These are phyloP conservation scores for Emydomyces testavorans DNA, from an alignment of 2,329 filamentous ascomycete genomes.

Conservation along the genomic window DNA sequence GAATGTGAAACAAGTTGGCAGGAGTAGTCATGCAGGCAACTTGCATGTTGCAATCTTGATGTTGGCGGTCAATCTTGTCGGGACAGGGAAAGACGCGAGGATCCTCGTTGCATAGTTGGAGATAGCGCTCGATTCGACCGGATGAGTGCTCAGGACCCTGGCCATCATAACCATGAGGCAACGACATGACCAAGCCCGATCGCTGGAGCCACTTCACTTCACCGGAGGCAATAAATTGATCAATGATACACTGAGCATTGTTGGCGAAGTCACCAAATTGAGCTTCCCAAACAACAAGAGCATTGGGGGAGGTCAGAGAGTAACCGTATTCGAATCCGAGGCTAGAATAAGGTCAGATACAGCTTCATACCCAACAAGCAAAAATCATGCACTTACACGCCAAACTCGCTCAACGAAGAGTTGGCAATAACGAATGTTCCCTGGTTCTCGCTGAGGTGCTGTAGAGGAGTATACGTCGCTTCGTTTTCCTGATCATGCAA, in stretches of 20 bases:
- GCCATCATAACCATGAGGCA: conserved; percentile 95
- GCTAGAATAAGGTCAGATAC: conserved; percentile 46
- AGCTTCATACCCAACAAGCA: neutral
- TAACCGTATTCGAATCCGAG: conserved; percentile 99
- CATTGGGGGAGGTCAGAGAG: conserved; percentile 90
- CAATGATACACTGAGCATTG: conserved; percentile 97
- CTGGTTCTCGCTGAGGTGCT: conserved; percentile 81
- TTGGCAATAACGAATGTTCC: conserved; percentile 94
- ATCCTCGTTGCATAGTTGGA: conserved; percentile 96
- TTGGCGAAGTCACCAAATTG: conserved; percentile 99
- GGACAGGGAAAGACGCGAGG: conserved; percentile 78
- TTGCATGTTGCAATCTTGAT: conserved; percentile 99
- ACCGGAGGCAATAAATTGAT: conserved; percentile 95
- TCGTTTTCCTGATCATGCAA: conserved; percentile 96
- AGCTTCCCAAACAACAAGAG: conserved; percentile 98
- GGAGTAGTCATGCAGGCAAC: conserved; percentile 95
- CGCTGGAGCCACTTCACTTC: conserved; percentile 99
- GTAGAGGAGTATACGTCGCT: conserved; percentile 80
- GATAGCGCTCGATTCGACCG: conserved; percentile 89
- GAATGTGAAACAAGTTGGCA: conserved; percentile 88
- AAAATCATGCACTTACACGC: conserved; percentile 40
- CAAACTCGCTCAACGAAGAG: conserved; percentile 69
- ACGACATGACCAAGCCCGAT: conserved; percentile 87
- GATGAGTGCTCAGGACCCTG: conserved; percentile 98
- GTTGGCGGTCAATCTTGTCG: conserved; percentile 88